Evolutionary conservation across 257 asterid species (phyloP).

Genomic region (Fraxinus quadrangulata): DNA sequence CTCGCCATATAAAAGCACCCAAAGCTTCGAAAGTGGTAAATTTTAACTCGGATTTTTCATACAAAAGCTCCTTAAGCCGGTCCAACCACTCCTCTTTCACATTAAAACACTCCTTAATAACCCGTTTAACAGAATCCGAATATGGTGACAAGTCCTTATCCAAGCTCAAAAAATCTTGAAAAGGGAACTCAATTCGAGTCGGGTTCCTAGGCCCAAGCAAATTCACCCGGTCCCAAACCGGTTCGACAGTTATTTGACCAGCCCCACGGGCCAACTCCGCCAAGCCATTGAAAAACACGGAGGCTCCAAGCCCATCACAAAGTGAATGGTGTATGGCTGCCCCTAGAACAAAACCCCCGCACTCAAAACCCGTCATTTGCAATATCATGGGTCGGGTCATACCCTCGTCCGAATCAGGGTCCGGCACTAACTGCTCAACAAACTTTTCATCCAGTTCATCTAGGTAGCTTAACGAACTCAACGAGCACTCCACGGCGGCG

Average conservation of each 20-base stretch:
- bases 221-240: constrained; percentile 65
- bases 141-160: constrained; percentile 45
- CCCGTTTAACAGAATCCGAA: constrained; percentile 44
- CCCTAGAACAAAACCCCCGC: constrained; percentile 85
- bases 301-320: constrained; percentile 80
- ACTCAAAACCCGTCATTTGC: constrained; percentile 60
- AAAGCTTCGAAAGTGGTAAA: constrained; percentile 80
- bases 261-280: constrained; percentile 74
- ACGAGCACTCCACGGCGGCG: constrained; percentile 39
- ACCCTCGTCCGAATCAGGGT: constrained; percentile 43
- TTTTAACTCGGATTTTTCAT: constrained; percentile 52
- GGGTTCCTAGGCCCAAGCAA: constrained; percentile 72
- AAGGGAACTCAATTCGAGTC: constrained; percentile 50
- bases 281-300: constrained; percentile 66
- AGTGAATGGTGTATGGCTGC: constrained; percentile 66
- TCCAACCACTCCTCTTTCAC: constrained; percentile 69
- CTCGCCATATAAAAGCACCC: constrained; percentile 83
- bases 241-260: constrained; percentile 34
- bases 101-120: constrained; percentile 41
- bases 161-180: constrained; percentile 48
- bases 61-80: constrained; percentile 44
- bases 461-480: constrained; percentile 42
- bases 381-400: constrained; percentile 51
- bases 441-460: constrained; percentile 37
- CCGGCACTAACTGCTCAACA: constrained; percentile 50